Evolutionary conservation across 2,329 filamentous ascomycete species (phyloP).

Genomic region (Lomentospora prolificans): DNA sequence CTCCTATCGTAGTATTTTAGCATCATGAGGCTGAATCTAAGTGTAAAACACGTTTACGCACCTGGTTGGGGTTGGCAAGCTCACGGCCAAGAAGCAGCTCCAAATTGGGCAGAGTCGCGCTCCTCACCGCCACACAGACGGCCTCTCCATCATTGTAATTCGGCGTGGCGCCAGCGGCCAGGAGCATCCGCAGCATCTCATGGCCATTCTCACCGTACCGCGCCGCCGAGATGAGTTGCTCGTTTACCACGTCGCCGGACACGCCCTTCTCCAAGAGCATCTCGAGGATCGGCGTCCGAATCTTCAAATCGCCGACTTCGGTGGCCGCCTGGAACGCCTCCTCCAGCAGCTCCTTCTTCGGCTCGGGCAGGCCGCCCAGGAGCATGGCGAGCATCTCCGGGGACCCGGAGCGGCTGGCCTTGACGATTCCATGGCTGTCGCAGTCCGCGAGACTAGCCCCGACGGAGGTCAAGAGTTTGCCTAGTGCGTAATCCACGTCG

Average conservation of each 20-base stretch:
- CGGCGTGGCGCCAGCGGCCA: conserved; percentile 42
- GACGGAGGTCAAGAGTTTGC: conserved; percentile 38
- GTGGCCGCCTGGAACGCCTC: conserved; percentile 46
- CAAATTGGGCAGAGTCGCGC: conserved; percentile 38
- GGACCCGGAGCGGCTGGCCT: conserved; percentile 42
- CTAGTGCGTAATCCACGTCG: conserved; percentile 42
- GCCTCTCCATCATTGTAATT: conserved; percentile 46
- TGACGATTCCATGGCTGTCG: conserved; percentile 42
- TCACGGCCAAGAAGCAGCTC: conserved; percentile 40
- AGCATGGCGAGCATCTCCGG: conserved; percentile 40
- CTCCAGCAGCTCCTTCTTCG: conserved; percentile 32
- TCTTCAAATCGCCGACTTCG: conserved; percentile 38
- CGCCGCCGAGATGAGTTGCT: conserved; percentile 42
- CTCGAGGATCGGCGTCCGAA: conserved; percentile 38
- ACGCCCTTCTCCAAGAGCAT: conserved; percentile 41
- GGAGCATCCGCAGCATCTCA: conserved; percentile 37
- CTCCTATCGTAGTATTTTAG: conserved; percentile 20
- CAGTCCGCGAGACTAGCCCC: conserved; percentile 41
- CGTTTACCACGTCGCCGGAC: conserved; percentile 37
- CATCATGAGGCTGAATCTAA: background rate
- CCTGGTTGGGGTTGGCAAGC: conserved; percentile 30
- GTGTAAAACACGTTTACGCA: conserved; percentile 15
- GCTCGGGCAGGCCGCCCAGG: conserved; percentile 28
- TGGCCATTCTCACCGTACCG: conserved; percentile 39
- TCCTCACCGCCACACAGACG: conserved; percentile 42